Percentiles rank a stretch among this genome's conserved stretches.
Evolutionary conservation across 2,329 filamentous ascomycete species (phyloP).

Genomic region (Botrytis sinoallii): DNA sequence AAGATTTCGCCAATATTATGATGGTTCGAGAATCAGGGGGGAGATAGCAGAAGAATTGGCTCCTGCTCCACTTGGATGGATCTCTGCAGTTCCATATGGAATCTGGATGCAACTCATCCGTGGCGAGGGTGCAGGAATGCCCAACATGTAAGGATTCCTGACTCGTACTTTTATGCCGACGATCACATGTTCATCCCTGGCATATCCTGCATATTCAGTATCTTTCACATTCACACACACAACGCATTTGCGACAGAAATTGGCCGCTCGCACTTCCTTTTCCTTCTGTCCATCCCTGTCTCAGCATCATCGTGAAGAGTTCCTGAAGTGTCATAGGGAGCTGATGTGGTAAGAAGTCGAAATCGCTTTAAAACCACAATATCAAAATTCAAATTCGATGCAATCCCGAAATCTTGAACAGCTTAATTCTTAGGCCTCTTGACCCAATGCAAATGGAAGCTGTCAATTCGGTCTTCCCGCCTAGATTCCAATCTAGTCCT

Average conservation of each 20-base stretch:
- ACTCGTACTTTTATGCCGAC: slow-evolving; percentile 8
- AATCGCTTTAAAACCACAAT: neutral
- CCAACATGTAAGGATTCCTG: slow-evolving; percentile 14
- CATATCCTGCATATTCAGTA: neutral
- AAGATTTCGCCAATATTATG: slow-evolving; percentile 2
- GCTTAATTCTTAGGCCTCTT: neutral
- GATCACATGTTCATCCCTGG: slow-evolving; percentile 13
- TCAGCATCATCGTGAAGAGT: neutral
- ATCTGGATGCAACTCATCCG: slow-evolving; percentile 11
- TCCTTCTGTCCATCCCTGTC: neutral
- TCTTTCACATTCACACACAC: neutral
- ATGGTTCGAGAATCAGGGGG: slow-evolving; percentile 5
- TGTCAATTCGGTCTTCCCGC: neutral
- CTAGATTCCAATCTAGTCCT: neutral
- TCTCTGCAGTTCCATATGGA: neutral
- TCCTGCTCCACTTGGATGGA: slow-evolving; percentile 3
- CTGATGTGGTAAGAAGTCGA: neutral
- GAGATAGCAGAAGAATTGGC: neutral
- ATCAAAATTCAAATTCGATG: neutral
- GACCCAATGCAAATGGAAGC: neutral
- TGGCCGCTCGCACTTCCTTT: neutral
- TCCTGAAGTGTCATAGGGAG: neutral
- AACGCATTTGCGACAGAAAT: neutral
- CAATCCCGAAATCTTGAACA: neutral
- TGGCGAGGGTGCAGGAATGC: slow-evolving; percentile 4